These are phyloP conservation scores for Pestalotiopsis sp. DNA, from an alignment of 2,329 filamentous ascomycete genomes.

Conservation along the genomic window DNA sequence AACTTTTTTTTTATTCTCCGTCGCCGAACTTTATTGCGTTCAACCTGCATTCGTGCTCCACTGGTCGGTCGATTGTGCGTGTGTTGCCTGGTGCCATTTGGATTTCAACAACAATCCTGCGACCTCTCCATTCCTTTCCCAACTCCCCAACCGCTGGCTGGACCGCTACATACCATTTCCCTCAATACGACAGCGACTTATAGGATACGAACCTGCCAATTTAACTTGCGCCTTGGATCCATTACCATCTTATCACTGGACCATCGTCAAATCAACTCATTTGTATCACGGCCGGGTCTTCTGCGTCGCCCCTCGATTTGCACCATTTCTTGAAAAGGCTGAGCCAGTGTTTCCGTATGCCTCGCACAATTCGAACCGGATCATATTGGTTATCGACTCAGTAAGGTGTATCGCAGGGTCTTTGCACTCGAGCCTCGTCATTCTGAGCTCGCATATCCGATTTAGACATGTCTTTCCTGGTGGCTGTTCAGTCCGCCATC, in stretches of 20 bases:
- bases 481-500: slow-evolving; percentile 71
- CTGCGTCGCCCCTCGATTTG: background rate
- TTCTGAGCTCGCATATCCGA: background rate
- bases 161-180: background rate
- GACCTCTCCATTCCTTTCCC: background rate
- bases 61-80: background rate
- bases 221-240: background rate
- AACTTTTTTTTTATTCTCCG: background rate
- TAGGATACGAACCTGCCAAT: background rate
- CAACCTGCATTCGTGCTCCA: background rate
- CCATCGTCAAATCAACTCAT: background rate
- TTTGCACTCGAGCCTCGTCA: background rate
- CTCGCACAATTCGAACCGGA: background rate
- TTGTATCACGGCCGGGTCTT: background rate
- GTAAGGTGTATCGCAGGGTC: background rate
- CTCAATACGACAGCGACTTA: background rate
- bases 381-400: background rate
- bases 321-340: background rate
- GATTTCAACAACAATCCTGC: background rate
- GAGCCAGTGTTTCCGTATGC: background rate
- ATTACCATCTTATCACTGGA: background rate
- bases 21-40: background rate
- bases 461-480: slow-evolving; percentile 49
- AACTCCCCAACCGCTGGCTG: background rate
- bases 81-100: background rate